Base-by-base conservation (phyloP, 768 basidiomycete species). In the Suillus luteus region DNA sequence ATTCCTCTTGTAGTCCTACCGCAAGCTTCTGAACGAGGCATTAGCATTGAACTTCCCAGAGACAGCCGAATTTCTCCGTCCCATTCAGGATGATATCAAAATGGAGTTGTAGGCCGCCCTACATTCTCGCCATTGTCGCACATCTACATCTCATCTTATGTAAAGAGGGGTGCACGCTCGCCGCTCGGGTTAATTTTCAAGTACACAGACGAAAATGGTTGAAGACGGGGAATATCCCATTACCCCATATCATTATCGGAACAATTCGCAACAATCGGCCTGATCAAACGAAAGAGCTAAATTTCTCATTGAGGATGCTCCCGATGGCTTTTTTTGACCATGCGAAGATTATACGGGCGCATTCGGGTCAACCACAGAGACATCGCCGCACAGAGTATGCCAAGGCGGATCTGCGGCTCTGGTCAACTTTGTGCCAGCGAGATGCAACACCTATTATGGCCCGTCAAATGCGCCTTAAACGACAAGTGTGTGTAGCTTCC, bases 31-130 rank as follows among this genome's bases (percentile, higher is more conserved):
- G 64, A 82, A 91, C 65, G 90, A 90, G 66, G 91, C 90, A 0
- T 79, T 94, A 31, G 79, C 77, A 46, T 86, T 89, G 69, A 87
- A 80, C 67, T 94, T 92, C 71, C 90, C 91, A 0, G 90, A 91
- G 52, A 74, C 74, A 17, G 66, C 67, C 49, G 68, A 71, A 49
- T 59, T 74, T 62, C 68, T 75, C 58, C 44, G 68, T 51, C 68
- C 71, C 22, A 62, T 24, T 31, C 62, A 40, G 6, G 55, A 37
- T 24, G 61, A 15, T 10, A 62, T 60, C 24, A 49, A 61, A 17
- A 41, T 58, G 57, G 57, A 58, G 17, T 19, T 19, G 27, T 58
- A 58, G 40, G 24, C 11, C 10, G 57, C 10, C 24, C 38, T 15
- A 38, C 22, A 57, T 40, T 9, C 14, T 14, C 37, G 37, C 24